Conservation (phyloP, 805 yeast genomes). For the Ogataea henricii region DNA sequence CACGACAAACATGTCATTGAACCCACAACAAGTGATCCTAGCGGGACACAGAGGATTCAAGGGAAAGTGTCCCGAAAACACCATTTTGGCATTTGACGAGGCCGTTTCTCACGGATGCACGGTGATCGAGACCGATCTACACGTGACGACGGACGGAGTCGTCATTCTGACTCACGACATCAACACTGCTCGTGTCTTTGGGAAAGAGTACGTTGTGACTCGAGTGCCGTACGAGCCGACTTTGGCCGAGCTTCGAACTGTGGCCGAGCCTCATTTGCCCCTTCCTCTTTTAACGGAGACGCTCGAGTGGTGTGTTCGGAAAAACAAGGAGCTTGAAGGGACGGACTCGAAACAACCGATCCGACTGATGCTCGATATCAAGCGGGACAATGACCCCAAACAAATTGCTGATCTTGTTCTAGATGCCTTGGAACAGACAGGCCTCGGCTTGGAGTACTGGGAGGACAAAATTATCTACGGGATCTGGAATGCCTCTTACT, state of each 20-base stretch:
- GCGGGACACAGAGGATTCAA: slow-evolving; percentile 27
- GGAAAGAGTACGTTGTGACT: slow-evolving; percentile 30
- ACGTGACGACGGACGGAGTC: slow-evolving; percentile 35
- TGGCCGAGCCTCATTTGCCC: slow-evolving; percentile 35
- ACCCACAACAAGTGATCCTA: not conserved
- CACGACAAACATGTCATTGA: not conserved
- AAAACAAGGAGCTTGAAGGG: slow-evolving; percentile 34
- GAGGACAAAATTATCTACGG: slow-evolving; percentile 38
- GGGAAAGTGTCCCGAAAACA: slow-evolving; percentile 37
- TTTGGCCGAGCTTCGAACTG: slow-evolving; percentile 32
- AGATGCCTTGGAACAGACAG: slow-evolving; percentile 22
- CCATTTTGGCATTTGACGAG: slow-evolving; percentile 37
- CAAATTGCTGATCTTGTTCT: slow-evolving; percentile 30
- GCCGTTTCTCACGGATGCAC: slow-evolving; percentile 37
- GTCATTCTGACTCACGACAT: slow-evolving; percentile 40
- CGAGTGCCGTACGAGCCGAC: slow-evolving; percentile 30
- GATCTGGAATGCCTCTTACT: slow-evolving; percentile 37
- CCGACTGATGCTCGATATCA: slow-evolving; percentile 44
- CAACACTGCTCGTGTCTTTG: slow-evolving; percentile 35
- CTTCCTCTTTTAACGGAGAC: slow-evolving; percentile 36
- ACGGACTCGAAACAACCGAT: slow-evolving; percentile 23
- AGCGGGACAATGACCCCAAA: slow-evolving; percentile 34
- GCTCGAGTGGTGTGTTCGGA: slow-evolving; percentile 41
- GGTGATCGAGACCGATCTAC: slow-evolving; percentile 41
- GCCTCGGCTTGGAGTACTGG: slow-evolving; percentile 34